phyloP scores from a whole-genome alignment of 805 yeast species.

The Ogataea polymorpha region DNA sequence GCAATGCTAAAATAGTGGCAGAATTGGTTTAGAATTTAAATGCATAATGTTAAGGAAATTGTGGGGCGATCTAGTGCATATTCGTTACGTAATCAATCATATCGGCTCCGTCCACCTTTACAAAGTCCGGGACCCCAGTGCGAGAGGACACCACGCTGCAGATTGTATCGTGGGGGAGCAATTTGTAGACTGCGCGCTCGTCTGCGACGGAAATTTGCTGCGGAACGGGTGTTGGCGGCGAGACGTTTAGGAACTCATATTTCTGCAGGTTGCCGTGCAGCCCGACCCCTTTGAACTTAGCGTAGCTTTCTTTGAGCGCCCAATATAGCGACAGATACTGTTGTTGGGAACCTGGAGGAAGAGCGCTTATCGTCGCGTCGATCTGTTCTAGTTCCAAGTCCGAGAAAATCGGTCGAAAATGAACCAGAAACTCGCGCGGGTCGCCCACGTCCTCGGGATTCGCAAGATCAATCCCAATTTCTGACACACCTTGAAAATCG shows the following conservation, averaged over 20 bases:
- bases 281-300: constrained; percentile 67
- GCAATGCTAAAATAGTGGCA: constrained; percentile 1
- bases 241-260: constrained; percentile 22
- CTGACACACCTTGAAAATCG: constrained; percentile 23
- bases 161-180: constrained; percentile 4
- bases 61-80: constrained; percentile 5
- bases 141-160: constrained; percentile 3
- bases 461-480: constrained; percentile 49
- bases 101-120: neutral
- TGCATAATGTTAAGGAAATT: neutral
- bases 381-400: constrained; percentile 30
- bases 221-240: neutral
- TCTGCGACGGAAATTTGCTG: neutral
- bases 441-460: constrained; percentile 29
- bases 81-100: constrained; percentile 3
- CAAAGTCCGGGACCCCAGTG: neutral
- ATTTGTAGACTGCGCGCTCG: neutral
- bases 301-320: constrained; percentile 78
- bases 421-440: constrained; percentile 29
- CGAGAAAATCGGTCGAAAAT: constrained; percentile 31
- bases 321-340: constrained; percentile 54
- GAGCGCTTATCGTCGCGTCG: constrained; percentile 4
- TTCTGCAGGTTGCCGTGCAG: constrained; percentile 30
- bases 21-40: neutral
- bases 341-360: constrained; percentile 12